Evolutionary conservation across 2,329 filamentous ascomycete species (phyloP), one percentile per base, ranked within the genome.

Genomic region (Truncatella angustata): DNA sequence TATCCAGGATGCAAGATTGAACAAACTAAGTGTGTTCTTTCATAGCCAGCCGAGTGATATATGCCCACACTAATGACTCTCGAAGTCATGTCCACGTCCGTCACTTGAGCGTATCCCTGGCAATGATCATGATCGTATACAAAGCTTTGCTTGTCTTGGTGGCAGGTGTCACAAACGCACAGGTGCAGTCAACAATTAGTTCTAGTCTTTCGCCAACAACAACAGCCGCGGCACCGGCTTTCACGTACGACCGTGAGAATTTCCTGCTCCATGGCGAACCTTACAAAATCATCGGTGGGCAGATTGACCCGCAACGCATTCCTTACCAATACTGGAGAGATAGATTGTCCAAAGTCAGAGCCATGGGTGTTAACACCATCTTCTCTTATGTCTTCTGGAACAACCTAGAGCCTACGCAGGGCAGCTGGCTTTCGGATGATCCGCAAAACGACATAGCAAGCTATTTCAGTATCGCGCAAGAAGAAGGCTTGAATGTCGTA

Each of bases 381-480:
- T 78, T 79, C 55, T 71, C 69, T 36, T 80, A 79, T 58, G 63
- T 79, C 4, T 79, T 72, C 59, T 80, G 77, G 77, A 73, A 80
- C 57, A 56, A 75, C 3, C 60, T 79, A 1, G 74, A 78, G 58
- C 73, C 73, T 4, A 56, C 53, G 0, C 70, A 59, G 6, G 75
- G 72, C 0, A 44, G 56, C 11, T 79, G 74, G 71, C 56, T 64
- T 26, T 66, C 48, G 28, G 34, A 60, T 3, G 66, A 62, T 4
- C 66, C 61, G 4, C 66, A 68, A 12, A 79, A 80, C 49, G 71
- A 81, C 45, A 70, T 82, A 43, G 73, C 74, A 1, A 62, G 63
- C 10, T 80, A 77, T 58, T 75, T 80, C 61, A 64, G 64, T 7
- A 64, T 74, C 11, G 75, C 75, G 1, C 70, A 78, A 44, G 73